Evolutionary conservation across 164 flowering plant species (phyloP), one percentile per base, ranked within the genome.

Genomic region (Vitis amurensis): DNA sequence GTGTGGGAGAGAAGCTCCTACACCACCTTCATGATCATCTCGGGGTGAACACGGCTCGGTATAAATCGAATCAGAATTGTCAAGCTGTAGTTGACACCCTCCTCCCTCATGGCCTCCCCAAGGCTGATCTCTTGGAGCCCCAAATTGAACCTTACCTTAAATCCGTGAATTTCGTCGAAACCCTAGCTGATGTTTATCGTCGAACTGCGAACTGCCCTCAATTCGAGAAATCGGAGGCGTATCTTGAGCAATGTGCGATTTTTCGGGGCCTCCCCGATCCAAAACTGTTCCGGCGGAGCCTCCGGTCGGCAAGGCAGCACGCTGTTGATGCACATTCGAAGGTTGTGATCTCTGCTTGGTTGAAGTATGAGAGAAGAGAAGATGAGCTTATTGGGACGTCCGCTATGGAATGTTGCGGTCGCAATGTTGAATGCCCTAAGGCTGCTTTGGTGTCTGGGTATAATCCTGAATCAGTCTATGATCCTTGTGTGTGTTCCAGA

Each of bases 331-430:
- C 85, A 47, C 93, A 91, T 73, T 66, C 83, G 2, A 95, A 95
- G 83, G 78, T 91, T 49, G 96, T 95, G 37, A 73, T 91, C 2
- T 85, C 98, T 0, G 84, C 97, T 2, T 91, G 97, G 97, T 73
- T 95, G 73, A 67, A 92, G 81, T 95, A 66, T 57, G 98, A 95
- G 85, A 86, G 97, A 80, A 86, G 98, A 55, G 98, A 93, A 59
- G 96, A 93, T 71, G 99, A 95, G 77, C 84, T 93, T 50, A 77
- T 78, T 67, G 91, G 91, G 10, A 63, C 70, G 1, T 76, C 84
- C 0, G 59, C 91, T 3, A 74, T 89, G 86, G 87, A 85, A 76
- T 89, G 93, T 64, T 74, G 80, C 68, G 93, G 93, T 15, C 56
- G 87, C 44, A 84, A 63, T 23, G 44, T 84, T 30, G 91, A 89